Evolutionary conservation across 2,329 filamentous ascomycete genomes (phyloP).

Genomic region (Thermothelomyces thermophilus): DNA sequence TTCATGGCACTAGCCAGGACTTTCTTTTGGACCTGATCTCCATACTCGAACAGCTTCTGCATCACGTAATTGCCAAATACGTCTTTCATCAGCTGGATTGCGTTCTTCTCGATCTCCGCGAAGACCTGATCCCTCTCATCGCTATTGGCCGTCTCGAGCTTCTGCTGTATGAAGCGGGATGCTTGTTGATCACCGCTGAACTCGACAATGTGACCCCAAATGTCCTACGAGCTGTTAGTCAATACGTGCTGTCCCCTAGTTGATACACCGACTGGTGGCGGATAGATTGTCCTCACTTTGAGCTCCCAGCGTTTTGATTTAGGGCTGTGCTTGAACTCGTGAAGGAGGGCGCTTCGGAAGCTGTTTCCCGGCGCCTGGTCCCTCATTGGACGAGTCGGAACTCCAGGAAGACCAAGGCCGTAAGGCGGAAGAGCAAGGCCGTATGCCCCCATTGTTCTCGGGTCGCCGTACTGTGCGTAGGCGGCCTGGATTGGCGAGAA

Average conservation of each 20-base stretch:
- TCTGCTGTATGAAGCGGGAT: conserved; percentile 90
- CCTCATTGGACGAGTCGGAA: conserved; percentile 34
- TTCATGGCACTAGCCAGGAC: conserved; percentile 81
- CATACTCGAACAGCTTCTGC: conserved; percentile 95
- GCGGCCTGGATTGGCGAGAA: conserved; percentile 34
- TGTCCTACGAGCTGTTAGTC: conserved; percentile 47
- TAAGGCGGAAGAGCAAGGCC: conserved; percentile 29
- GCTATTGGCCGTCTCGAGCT: conserved; percentile 85
- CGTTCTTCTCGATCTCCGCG: conserved; percentile 76
- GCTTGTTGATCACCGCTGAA: conserved; percentile 95
- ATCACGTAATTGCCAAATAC: conserved; percentile 98
- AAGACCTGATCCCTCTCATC: conserved; percentile 93
- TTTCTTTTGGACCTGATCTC: conserved; percentile 88
- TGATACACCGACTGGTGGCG: not conserved
- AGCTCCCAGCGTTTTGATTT: conserved; percentile 75
- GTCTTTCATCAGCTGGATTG: conserved; percentile 85
- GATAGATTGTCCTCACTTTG: conserved; percentile 43
- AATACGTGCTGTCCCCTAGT: not conserved
- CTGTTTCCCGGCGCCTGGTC: conserved; percentile 43
- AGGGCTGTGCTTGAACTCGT: conserved; percentile 70
- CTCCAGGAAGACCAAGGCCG: conserved; percentile 14
- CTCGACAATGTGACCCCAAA: conserved; percentile 81
- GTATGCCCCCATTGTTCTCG: conserved; percentile 30
- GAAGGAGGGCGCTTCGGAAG: conserved; percentile 44
- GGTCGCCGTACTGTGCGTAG: conserved; percentile 33